Conservation (phyloP, 2,329 filamentous ascomycete genomes). For the Phialemoniopsis sp. region DNA sequence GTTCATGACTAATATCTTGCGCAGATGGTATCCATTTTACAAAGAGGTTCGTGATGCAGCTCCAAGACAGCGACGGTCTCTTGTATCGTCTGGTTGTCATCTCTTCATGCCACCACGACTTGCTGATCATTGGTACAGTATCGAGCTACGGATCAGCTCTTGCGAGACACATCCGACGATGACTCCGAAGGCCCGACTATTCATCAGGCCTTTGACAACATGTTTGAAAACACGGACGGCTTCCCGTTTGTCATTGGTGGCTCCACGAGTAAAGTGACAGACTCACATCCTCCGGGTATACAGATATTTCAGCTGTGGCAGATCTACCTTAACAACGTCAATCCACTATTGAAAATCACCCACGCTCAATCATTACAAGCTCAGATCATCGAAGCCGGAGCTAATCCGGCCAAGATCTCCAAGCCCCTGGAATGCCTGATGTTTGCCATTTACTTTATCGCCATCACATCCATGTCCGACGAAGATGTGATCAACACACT, state of each 20-base stretch:
- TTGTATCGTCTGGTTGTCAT: neutral
- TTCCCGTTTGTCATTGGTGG: constrained; percentile 55
- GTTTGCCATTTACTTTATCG: constrained; percentile 61
- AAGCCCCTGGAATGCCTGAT: constrained; percentile 61
- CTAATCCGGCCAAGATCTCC: constrained; percentile 47
- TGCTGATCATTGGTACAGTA: constrained; percentile 30
- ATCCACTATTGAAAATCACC: constrained; percentile 64
- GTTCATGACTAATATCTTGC: constrained; percentile 18
- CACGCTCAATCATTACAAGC: constrained; percentile 62
- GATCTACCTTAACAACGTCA: constrained; percentile 65
- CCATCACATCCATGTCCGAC: constrained; percentile 54
- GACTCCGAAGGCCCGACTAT: constrained; percentile 50
- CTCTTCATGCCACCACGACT: constrained; percentile 1
- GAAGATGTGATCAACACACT: constrained; percentile 47
- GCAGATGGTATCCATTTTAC: constrained; percentile 47
- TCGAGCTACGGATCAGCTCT: constrained; percentile 40
- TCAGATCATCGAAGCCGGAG: constrained; percentile 59
- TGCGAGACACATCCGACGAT: constrained; percentile 54
- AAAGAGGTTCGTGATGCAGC: constrained; percentile 37
- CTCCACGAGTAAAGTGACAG: constrained; percentile 33
- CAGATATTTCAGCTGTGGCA: constrained; percentile 66
- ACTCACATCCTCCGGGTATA: constrained; percentile 48
- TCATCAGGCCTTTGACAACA: constrained; percentile 54
- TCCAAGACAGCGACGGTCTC: neutral
- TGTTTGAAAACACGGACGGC: constrained; percentile 51